Evolutionary conservation across 768 basidiomycete species (phyloP).

Genomic region (Glaciozyma martinii): DNA sequence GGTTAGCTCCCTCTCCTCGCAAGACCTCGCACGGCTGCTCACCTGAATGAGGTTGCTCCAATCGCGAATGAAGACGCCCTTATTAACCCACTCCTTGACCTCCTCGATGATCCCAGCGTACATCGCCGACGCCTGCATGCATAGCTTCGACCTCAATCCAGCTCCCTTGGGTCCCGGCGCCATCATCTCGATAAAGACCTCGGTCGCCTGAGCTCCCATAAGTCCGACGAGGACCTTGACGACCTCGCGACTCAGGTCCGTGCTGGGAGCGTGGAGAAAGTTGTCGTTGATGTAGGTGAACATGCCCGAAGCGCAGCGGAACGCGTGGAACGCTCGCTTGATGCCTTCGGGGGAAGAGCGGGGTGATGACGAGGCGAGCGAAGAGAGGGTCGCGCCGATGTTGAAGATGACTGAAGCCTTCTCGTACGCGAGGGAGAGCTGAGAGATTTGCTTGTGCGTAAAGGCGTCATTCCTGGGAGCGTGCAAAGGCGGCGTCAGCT

Average conservation of each 20-base stretch:
- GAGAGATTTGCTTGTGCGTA: constrained; percentile 77
- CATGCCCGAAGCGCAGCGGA: constrained; percentile 85
- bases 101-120: constrained; percentile 79
- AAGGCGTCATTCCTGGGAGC: constrained; percentile 74
- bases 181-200: constrained; percentile 74
- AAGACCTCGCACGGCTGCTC: neutral
- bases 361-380: constrained; percentile 76
- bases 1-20: neutral
- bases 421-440: constrained; percentile 94
- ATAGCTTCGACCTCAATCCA: constrained; percentile 68
- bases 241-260: constrained; percentile 85
- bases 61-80: constrained; percentile 87
- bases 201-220: constrained; percentile 86
- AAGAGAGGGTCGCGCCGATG: constrained; percentile 85
- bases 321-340: constrained; percentile 88
- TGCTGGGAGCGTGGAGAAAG: constrained; percentile 94
- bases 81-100: constrained; percentile 91
- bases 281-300: constrained; percentile 98
- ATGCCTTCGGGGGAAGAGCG: constrained; percentile 81
- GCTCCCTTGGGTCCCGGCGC: constrained; percentile 70
- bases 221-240: constrained; percentile 83
- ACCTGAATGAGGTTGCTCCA: constrained; percentile 85
- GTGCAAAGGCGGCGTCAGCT: neutral
- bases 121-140: constrained; percentile 67
- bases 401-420: constrained; percentile 97